Evolutionary conservation across 148 eudicot genomes (phyloP), one percentile per base, ranked within the genome.

Genomic region (Persicaria tinctoria): DNA sequence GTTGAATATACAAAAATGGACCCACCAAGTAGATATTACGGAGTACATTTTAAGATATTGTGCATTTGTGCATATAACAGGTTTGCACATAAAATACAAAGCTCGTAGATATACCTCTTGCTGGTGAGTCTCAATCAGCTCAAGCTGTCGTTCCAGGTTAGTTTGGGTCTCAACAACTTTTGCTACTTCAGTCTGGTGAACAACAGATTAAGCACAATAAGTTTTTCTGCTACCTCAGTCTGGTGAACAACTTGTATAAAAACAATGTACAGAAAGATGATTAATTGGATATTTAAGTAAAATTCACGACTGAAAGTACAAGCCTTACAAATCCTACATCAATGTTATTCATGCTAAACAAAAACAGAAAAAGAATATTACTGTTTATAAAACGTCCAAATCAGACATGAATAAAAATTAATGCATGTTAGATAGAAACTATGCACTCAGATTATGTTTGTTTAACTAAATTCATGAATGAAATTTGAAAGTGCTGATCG

Each of bases 101-200:
- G 70, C 12, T 66, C 20, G 57, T 45, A 59, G 54, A 70, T 53
- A 59, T 88, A 93, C 98, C 97, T 93, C 98, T 50, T 89, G 90
- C 81, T 91, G 95, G 84, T 93, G 98, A 57, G 97, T 91, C 83
- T 93, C 98, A 82, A 91, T 88, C 69, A 93, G 86, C 83, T 93
- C 98, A 80, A 93, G 81, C 23, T 91, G 98, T 75, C 90, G 86
- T 82, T 93, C 98, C 80, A 93, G 68, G 78, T 74, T 87, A 51
- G 87, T 79, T 85, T 93, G 91, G 53, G 94, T 87, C 80, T 89
- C 93, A 79, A 90, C 97, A 68, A 89, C 98, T 73, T 89, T 91
- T 16, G 91, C 95, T 73, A 91, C 98, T 78, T 93, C 98, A 16
- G 86, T 88, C 98, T 91, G 85, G 48, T 57, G 70, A 46, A 59